phyloP scores from a whole-genome alignment of 2,329 filamentous ascomycete species.

The Aquanectria penicillioides region DNA sequence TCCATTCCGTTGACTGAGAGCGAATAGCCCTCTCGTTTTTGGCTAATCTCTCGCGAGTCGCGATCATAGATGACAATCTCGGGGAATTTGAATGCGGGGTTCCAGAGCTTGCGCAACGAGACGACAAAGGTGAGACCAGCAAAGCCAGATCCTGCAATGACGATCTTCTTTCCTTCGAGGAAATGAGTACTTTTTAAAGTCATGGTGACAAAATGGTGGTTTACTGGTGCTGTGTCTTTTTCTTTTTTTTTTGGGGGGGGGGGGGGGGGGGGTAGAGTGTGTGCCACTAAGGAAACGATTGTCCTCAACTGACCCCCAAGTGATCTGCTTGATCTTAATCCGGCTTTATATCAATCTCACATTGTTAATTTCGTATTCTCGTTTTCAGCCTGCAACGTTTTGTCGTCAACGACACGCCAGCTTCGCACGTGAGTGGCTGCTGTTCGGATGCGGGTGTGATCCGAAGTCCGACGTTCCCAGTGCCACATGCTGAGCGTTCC shows the following conservation, averaged over 20 bases:
- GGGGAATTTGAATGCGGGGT: not conserved
- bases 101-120: constrained; percentile 3
- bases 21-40: constrained; percentile 5
- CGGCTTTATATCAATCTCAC: too few relatives aligned
- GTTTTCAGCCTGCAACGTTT: not conserved
- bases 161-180: constrained; percentile 12
- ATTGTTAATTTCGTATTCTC: too few relatives aligned
- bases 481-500: not conserved
- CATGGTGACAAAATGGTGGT: not conserved
- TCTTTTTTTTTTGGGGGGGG: too few relatives aligned
- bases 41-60: not conserved
- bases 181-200: not conserved
- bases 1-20: constrained; percentile 12
- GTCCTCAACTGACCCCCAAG: not conserved
- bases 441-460: not conserved
- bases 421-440: not conserved
- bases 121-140: constrained; percentile 6
- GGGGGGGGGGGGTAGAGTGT: not conserved
- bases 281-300: not conserved
- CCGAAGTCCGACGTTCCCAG: not conserved
- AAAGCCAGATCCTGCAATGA: constrained; percentile 12
- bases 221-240: not conserved
- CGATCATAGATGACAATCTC: constrained; percentile 12
- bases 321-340: not conserved
- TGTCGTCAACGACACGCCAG: not conserved